Base-by-base conservation (phyloP, 2,329 filamentous ascomycete species). In the Microascus cirrosus region DNA sequence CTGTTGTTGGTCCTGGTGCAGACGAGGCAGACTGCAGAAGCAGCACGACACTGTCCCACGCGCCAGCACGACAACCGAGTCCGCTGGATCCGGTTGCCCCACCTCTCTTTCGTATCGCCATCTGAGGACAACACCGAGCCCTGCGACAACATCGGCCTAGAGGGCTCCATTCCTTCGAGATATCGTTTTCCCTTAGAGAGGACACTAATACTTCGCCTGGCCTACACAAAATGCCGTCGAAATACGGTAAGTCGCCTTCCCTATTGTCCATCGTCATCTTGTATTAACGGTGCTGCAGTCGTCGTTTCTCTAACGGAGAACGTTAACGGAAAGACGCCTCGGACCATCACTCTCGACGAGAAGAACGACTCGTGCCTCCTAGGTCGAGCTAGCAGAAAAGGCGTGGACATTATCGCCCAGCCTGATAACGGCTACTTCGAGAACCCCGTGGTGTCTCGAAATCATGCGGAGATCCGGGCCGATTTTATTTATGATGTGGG, bases 401-500 rank as follows among this genome's bases (percentile, higher is more conserved):
- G 45, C 8, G 22, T 36, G 1, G 55, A 53, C 15, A 56, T 54
- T 2, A 13, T 54, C 1, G 35, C 58, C 8, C 36, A 28, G 11
- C 32, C 18, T 7, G 42, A 36, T 22, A 61, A 61, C 52, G 60
- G 58, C 2, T 59, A 58, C 34, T 56, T 59, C 50, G 32, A 42
- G 18, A 61, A 61, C 58, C 58, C 60, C 10, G 58, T 61, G 11
- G 53, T 61, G 22, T 59, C 58, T n/a, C 42, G 60, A 32, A 25
- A 53, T 4, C 60, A 61, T 32, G 58, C 58, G 10, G 54, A 57
- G 39, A 54, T 61, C 12, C 34, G 42, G 8, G 59, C 59, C 50
- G 58, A 59, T 28, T 53, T 58, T 20, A 56, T 54, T 25, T 58
- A 58, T 36, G 35, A 53, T 34, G 56, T 57, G 11, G 20, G 57